A percentile compares a stretch with the other conserved stretches of the same genome.
Evolutionary conservation across 1,139 yeast genomes (phyloP).

Genomic region (Taphrina communis): DNA sequence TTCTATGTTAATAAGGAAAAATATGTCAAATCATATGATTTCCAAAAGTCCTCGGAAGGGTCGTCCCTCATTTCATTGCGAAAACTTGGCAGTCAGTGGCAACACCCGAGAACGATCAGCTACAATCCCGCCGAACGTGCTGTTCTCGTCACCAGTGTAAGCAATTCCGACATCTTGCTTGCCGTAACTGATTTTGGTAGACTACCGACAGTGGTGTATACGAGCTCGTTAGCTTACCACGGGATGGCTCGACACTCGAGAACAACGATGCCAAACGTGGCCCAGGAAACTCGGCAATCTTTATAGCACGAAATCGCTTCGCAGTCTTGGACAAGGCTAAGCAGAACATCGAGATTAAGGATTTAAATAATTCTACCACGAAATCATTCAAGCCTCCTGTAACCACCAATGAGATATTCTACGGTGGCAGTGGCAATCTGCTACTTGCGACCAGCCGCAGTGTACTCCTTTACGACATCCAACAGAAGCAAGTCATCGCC

Average conservation of each 20-base stretch:
- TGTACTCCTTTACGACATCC: slow-evolving; percentile 87
- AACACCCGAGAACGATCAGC: slow-evolving; percentile 80
- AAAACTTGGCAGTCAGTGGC: slow-evolving; percentile 84
- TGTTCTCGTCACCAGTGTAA: slow-evolving; percentile 65
- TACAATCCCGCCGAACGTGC: slow-evolving; percentile 93
- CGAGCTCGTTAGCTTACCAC: slow-evolving; percentile 78
- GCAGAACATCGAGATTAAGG: slow-evolving; percentile 78
- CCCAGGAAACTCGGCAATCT: slow-evolving; percentile 81
- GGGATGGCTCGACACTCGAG: slow-evolving; percentile 82
- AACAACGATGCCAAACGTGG: slow-evolving; percentile 81
- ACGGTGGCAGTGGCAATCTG: slow-evolving; percentile 80
- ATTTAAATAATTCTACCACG: slow-evolving; percentile 78
- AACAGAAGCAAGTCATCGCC: slow-evolving; percentile 79
- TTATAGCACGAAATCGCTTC: slow-evolving; percentile 92
- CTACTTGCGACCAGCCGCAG: slow-evolving; percentile 72
- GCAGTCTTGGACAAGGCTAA: slow-evolving; percentile 73
- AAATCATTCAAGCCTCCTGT: slow-evolving; percentile 79
- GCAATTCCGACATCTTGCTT: not conserved
- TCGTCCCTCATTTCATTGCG: slow-evolving; percentile 78
- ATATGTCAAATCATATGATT: slow-evolving; percentile 81
- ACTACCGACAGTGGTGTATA: slow-evolving; percentile 71
- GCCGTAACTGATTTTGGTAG: slow-evolving; percentile 50
- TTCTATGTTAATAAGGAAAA: slow-evolving; percentile 81
- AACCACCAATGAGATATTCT: slow-evolving; percentile 71
- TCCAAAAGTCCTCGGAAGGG: slow-evolving; percentile 62